Evolutionary conservation across 768 basidiomycete genomes (phyloP), one percentile per base, ranked within the genome.

Genomic region (Suillus alpinus): DNA sequence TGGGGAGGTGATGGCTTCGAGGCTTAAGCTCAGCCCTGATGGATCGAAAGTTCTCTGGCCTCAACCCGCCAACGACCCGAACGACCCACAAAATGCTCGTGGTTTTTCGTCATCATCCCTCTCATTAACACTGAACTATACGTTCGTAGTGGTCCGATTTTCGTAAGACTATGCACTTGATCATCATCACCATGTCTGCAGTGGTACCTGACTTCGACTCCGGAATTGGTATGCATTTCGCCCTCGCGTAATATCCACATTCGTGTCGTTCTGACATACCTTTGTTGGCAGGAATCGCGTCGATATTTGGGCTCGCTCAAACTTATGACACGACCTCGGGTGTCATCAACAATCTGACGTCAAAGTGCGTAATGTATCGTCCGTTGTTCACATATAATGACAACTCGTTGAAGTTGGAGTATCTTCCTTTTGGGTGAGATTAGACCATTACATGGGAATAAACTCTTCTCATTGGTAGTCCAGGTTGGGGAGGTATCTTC

Each of bases 161-260:
- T 20, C 77, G 76, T 43, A 84, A 84, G 71, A 70, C 71, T 52
- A 55, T 83, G 29, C 80, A 83, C 62, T 71, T 85, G 4, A 52
- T 81, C 37, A 77, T 84, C 49, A 68, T 83, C 63, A 83, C 82
- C 0, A 70, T 84, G 61, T 81, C 84, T 6, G 79, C 83, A 0
- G 78, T 83, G 40, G 73, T 83, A 4, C 84, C 84, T 6, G 83
- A 85, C 60, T 84, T 85, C 61, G 75, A 79, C 59, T 83, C 83
- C 2, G 82, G 77, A 0, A 78, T 81, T 23, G 84, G 84, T 80
- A 9, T 13, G 71, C 4, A 49, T 49, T 49, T 29, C 8, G 26
- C 47, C 26, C 47, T 49, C 14, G 23, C 44, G 14, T 3, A 7
- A 9, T 16, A 47, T 8, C 14, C 26, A 16, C 8, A 10, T 8